Evolutionary conservation across 2,329 filamentous ascomycete genomes (phyloP), one percentile per base, ranked within the genome.

Genomic region (Xylariaceae sp.): DNA sequence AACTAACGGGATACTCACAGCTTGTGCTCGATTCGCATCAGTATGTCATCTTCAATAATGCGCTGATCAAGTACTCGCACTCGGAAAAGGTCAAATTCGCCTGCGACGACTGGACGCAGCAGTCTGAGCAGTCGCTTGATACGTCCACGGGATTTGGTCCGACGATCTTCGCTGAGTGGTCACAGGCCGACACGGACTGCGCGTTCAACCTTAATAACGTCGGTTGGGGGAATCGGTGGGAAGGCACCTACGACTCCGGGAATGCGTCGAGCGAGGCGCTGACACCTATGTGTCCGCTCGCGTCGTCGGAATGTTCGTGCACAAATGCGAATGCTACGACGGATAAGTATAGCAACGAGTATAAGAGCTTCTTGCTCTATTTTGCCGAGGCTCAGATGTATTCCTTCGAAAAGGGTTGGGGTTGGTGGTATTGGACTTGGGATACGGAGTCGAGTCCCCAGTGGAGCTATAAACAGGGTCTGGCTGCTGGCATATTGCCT

Each of bases 341-440:
- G 0, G 68, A 72, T 16, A 62, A 69, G 4, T 97, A 91, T 72
- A 82, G 77, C 29, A 72, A 73, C 47, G 70, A 72, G 4, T 98
- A 98, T 70, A 95, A 93, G 70, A 71, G 82, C 55, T 97, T 92
- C 68, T 73, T 98, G 52, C 79, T 80, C 54, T 88, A 87, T 68
- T 97, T 97, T 68, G 93, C 93, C 5, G 85, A 95, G 68, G 93
- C 91, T 43, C 93, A 98, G 71, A 98, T 98, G 88, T 77, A 85
- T 57, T 88, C 84, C 48, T 98, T 97, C 62, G 92, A 97, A 67
- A 83, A 85, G 52, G 89, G 88, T 5, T 93, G 87, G 85, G 93
- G 93, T 39, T 98, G 93, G 93, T 96, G 95, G 71, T 98, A 98
- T 70, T 98, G 93, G 93, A 97, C 91, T 25, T 95, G 93, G 92